Evolutionary conservation across 306 rosid species (phyloP).

Genomic region (Benincasa hispida): DNA sequence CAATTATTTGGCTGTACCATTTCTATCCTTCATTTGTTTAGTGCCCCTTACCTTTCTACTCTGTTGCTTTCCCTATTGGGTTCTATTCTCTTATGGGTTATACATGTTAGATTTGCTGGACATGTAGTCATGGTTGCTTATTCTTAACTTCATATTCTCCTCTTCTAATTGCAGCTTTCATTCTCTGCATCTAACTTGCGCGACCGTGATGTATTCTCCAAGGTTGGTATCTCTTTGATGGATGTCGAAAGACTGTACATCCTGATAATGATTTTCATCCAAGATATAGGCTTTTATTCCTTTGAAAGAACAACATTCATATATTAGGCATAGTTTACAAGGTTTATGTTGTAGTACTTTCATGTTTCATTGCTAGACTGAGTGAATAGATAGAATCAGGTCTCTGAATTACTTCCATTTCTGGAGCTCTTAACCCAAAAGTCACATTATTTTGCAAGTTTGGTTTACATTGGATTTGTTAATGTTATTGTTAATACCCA

Average conservation of each 20-base stretch:
- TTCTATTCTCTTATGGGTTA: not conserved
- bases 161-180: conserved; percentile 44
- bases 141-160: not conserved
- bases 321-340: not conserved
- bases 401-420: not conserved
- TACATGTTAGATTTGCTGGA: not conserved
- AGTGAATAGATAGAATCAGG: not conserved
- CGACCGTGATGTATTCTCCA: conserved; percentile 77
- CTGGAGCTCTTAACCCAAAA: not conserved
- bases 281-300: not conserved
- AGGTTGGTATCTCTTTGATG: conserved; percentile 49
- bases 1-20: not conserved
- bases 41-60: not conserved
- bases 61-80: not conserved
- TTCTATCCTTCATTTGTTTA: not conserved
- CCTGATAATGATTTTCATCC: not conserved
- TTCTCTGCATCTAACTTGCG: conserved; percentile 66
- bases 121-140: not conserved
- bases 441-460: not conserved
- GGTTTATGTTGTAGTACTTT: not conserved
- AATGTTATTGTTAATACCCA: not conserved
- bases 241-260: not conserved
- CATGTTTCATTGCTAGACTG: not conserved
- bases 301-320: not conserved
- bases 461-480: not conserved